Conservation (phyloP, 2,329 filamentous ascomycete genomes). For the Bipolaris gigantea region DNA sequence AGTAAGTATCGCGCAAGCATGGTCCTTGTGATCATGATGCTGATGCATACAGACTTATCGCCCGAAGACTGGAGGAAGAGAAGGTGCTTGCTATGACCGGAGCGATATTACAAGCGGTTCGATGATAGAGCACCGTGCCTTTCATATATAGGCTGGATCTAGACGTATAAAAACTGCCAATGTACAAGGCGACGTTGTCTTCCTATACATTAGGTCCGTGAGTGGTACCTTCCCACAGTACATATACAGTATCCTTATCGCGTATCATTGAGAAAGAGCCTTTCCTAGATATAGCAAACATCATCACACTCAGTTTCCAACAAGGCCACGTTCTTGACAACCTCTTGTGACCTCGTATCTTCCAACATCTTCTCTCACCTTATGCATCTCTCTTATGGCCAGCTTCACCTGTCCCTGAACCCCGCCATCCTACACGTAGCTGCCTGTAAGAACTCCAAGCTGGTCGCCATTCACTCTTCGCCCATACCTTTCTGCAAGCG, state of each 20-base stretch:
- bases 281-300: not conserved
- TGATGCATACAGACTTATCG: conserved; percentile 35
- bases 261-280: conserved; percentile 4
- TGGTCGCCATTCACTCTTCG: conserved; percentile 12
- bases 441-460: conserved; percentile 10
- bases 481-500: not conserved
- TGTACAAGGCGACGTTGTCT: not conserved
- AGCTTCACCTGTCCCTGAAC: conserved; percentile 13
- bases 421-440: not conserved
- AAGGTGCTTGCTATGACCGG: conserved; percentile 48
- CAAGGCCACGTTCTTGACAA: not conserved
- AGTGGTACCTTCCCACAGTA: not conserved
- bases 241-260: not conserved
- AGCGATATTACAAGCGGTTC: conserved; percentile 37
- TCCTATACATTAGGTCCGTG: not conserved
- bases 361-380: conserved; percentile 10
- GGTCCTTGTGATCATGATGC: not conserved
- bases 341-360: conserved; percentile 5
- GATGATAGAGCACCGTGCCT: not conserved
- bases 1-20: conserved; percentile 24
- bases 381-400: conserved; percentile 8
- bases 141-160: not conserved
- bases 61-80: conserved; percentile 47
- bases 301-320: not conserved
- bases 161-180: not conserved